Evolutionary conservation across 1,284 basidiomycete genomes (phyloP).

Genomic region (Ceratobasidium papillatum): DNA sequence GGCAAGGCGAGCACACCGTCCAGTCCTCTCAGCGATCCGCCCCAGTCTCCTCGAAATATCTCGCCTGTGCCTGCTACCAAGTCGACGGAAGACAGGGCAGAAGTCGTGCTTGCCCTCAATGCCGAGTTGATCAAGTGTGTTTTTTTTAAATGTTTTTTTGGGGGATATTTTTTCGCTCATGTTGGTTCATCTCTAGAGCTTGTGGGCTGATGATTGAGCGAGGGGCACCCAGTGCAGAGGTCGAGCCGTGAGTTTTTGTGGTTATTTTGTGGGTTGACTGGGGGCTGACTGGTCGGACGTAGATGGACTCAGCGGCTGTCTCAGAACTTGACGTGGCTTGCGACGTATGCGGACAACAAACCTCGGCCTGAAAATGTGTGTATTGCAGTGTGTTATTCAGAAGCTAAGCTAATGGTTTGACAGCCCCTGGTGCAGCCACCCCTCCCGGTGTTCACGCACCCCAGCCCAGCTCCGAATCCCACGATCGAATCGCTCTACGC

Average conservation of each 20-base stretch:
- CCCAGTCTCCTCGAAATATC: constrained; percentile 14
- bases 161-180: neutral
- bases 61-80: constrained; percentile 8
- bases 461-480: constrained; percentile 24
- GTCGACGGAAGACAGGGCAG: constrained; percentile 19
- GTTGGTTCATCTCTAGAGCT: neutral
- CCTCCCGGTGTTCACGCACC: constrained; percentile 33
- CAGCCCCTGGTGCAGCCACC: constrained; percentile 13
- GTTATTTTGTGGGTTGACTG: neutral
- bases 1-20: constrained; percentile 34
- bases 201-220: constrained; percentile 32
- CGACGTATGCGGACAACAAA: constrained; percentile 38
- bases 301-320: constrained; percentile 36
- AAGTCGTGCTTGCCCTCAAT: constrained; percentile 33
- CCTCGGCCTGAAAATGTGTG: constrained; percentile 34
- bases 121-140: constrained; percentile 39
- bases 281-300: neutral
- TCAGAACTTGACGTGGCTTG: constrained; percentile 39
- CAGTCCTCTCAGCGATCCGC: constrained; percentile 27
- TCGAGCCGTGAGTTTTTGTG: constrained; percentile 25
- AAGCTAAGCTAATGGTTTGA: neutral
- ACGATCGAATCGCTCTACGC: constrained; percentile 38
- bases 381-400: neutral
- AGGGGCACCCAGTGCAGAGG: constrained; percentile 19
- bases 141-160: constrained; percentile 7